phyloP scores from a whole-genome alignment of 306 rosid species.

The Malus asiatica region DNA sequence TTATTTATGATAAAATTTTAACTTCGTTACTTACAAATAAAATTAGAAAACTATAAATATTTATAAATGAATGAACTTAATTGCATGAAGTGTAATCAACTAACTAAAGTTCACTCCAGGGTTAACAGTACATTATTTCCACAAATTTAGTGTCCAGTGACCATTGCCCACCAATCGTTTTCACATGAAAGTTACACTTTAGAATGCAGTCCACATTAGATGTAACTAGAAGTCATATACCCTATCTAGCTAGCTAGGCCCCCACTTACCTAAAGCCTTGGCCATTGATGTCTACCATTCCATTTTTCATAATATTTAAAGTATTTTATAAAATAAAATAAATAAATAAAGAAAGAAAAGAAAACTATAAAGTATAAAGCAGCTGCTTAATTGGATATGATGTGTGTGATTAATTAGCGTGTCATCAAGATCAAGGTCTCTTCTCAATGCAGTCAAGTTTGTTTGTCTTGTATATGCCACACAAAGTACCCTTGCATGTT shows the following conservation, averaged over 20 bases:
- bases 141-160: not conserved
- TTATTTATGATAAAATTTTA: too few species aligned
- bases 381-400: not conserved
- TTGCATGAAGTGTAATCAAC: not conserved
- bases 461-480: slow-evolving; percentile 40
- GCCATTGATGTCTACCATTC: not conserved
- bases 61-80: not conserved
- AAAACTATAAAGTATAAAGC: not conserved
- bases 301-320: not conserved
- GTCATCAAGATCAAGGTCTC: slow-evolving; percentile 3
- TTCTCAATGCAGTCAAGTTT: slow-evolving; percentile 21
- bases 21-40: too few species aligned
- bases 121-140: slow-evolving; percentile 1
- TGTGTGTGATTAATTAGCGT: not conserved
- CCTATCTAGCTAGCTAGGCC: slow-evolving; percentile 10
- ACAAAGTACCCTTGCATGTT: slow-evolving; percentile 42
- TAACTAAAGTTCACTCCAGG: slow-evolving; percentile 2
- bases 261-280: not conserved
- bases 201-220: slow-evolving; percentile 1
- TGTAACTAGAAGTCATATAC: not conserved
- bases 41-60: not conserved
- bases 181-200: slow-evolving; percentile 15
- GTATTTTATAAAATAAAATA: not conserved
- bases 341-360: too few species aligned
- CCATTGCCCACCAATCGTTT: slow-evolving; percentile 9